Base-by-base conservation (phyloP, 768 basidiomycete species). In the Hygrophorus pudorinus region DNA sequence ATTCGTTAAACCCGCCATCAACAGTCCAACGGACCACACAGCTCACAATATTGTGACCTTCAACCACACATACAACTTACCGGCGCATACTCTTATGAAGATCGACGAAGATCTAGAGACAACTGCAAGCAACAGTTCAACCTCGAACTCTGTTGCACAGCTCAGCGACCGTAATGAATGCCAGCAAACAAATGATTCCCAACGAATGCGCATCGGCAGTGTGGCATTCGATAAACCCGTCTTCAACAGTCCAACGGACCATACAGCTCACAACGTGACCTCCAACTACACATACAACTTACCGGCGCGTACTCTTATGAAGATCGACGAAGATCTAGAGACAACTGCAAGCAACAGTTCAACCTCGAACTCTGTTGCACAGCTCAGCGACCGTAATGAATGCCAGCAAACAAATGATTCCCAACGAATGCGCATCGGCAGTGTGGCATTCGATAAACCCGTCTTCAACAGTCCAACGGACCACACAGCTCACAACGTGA, bases 1-100 rank as follows among this genome's bases (percentile, higher is more conserved):
- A 2, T 46, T 46, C 28, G 45, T 39, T 8, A 30, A 46, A 17
- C 30, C 37, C 4, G 21, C 37, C 10, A 39, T 32, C 28, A 38
- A 17, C 20, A 16, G 20, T 20, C 17, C 20, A 24, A 14, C 24
- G 37, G 13, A 14, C 17, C 17, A 13, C 4, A 17, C 14, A 14
- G 17, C n/a, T 14, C 21, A 17, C 18, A 38, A 24, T 7, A 24
- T 24, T 20, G 14, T 11, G 4, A 38, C 37, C 18, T 11, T 11
- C 13, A 18, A 20, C 13, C 4, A n/a, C 37, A 18, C 21, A 17
- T 12, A 38, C 10, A 14, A 38, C 37, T 17, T 20, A 2, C 8
- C 11, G n/a, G 8, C 35, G 8, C 35, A 14, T 11, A 36, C 35
- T 7, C 35, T 10, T n/a, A n/a, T 29, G 8, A 29, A 14, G 6